Base-by-base conservation (phyloP, 192 early-diverging fungal genomes). In the Ambispora gerdemannii region DNA sequence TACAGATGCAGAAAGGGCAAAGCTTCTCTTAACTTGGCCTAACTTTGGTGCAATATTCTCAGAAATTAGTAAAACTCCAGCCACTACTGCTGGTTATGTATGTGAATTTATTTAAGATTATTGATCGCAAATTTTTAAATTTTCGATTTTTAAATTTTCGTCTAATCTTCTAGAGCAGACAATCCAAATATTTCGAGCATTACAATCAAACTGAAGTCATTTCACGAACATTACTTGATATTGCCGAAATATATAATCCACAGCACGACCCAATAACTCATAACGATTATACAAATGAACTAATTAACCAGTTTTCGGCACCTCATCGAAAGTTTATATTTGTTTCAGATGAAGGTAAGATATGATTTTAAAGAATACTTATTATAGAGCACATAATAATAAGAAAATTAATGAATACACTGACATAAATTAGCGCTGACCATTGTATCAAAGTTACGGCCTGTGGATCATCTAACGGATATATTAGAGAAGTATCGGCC, bases 211-310 rank as follows among this genome's bases (percentile, higher is more conserved):
- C 24, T 70, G 36, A 31, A 28, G 22, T 49, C 30, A 17, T 25
- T 24, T 28, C 32, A 10, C 55, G 25, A 24, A 70, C 30, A 15
- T 28, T 70, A 20, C 55, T 25, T 59, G 56, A 59, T 24, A 70
- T 70, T 49, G 28, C 49, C 22, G 68, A 70, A 50, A 60, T 60
- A 20, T 47, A 49, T 43, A 43, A 60, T 60, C 55, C 55, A 0
- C 27, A 56, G 33, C 33, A 50, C 43, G 56, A 70, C 32, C 68
- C 68, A 1, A 58, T 56, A 33, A 43, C 11, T n/a, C 31, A 25
- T 49, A 52, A 70, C 28, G 68, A 58, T 7, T 70, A 60, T 50
- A 60, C 58, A 22, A 70, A 60, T 50, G 68, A 70, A 32, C 50
- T 70, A 27, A 70, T 70, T 8, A 58, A 50, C 51, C 68, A 70